phyloP scores from a whole-genome alignment of 345 rosid species.

The Draba incana region DNA sequence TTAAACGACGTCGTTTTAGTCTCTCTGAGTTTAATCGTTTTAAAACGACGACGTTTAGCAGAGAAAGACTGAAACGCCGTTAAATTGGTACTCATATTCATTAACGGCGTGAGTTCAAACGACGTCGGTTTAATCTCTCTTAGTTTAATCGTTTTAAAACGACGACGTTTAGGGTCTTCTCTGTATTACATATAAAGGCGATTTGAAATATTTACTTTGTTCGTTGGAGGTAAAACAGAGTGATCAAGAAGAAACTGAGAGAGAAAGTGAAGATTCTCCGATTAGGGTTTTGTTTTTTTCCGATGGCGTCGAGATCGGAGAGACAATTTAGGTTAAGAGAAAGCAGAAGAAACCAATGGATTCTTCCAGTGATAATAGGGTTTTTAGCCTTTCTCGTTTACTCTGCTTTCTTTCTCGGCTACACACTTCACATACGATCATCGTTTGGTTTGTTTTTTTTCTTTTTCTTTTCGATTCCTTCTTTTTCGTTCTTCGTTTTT shows the following conservation, averaged over 20 bases:
- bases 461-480: slow-evolving; percentile 21
- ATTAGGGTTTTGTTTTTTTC: background rate
- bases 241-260: background rate
- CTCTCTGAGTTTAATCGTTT: background rate
- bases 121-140: background rate
- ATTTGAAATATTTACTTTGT: background rate
- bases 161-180: background rate
- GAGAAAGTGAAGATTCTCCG: slow-evolving; percentile 15
- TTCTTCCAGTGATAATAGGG: background rate
- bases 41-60: slow-evolving; percentile 11
- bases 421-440: slow-evolving; percentile 47
- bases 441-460: slow-evolving; percentile 46
- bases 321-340: slow-evolving; percentile 1
- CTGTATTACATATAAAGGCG: background rate
- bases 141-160: background rate
- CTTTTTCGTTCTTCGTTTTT: too few relatives aligned
- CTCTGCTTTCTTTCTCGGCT: slow-evolving; percentile 46
- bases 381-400: slow-evolving; percentile 1
- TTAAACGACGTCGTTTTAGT: background rate
- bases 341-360: background rate
- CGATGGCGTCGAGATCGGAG: slow-evolving; percentile 7
- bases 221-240: background rate
- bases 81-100: background rate
- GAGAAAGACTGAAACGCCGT: too few relatives aligned
- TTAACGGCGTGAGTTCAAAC: background rate